Evolutionary conservation across 2,329 filamentous ascomycete species (phyloP).

Genomic region (Diaporthe longicolla): DNA sequence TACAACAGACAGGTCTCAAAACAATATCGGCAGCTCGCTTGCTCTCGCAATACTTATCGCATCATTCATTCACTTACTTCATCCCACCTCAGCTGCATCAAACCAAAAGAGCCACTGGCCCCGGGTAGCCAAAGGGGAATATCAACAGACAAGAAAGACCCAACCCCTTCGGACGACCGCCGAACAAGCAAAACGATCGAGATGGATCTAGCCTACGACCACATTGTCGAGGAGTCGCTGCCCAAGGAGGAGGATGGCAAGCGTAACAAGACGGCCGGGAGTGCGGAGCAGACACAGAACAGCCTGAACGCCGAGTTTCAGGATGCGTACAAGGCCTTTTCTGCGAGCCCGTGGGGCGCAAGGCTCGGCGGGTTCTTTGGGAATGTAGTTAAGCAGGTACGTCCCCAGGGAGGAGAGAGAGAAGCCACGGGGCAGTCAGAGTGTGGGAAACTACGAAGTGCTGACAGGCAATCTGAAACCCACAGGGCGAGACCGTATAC

Average conservation of each 20-base stretch:
- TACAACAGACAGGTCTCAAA: not conserved
- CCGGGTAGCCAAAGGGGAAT: constrained; percentile 1
- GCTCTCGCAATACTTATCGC: not conserved
- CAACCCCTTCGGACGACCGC: not conserved
- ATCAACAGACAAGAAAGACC: not conserved
- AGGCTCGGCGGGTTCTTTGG: constrained; percentile 90
- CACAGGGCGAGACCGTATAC: constrained; percentile 83
- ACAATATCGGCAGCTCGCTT: constrained; percentile 10
- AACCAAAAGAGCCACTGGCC: not conserved
- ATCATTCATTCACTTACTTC: not conserved
- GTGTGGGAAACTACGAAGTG: not conserved
- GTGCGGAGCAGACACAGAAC: constrained; percentile 59
- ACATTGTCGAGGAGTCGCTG: constrained; percentile 88
- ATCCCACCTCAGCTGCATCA: constrained; percentile 10
- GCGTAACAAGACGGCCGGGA: constrained; percentile 53
- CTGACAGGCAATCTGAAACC: constrained; percentile 1
- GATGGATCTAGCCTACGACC: constrained; percentile 98
- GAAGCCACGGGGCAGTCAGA: too few relatives aligned
- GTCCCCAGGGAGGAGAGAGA: constrained; percentile 43
- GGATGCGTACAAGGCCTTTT: constrained; percentile 95
- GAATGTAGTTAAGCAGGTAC: constrained; percentile 92
- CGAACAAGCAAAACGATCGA: constrained; percentile 35
- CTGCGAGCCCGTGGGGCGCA: constrained; percentile 90
- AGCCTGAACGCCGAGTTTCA: constrained; percentile 90
- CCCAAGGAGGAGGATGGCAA: constrained; percentile 68